phyloP scores from a whole-genome alignment of 306 rosid species.

The Macrotyloma uniflorum region DNA sequence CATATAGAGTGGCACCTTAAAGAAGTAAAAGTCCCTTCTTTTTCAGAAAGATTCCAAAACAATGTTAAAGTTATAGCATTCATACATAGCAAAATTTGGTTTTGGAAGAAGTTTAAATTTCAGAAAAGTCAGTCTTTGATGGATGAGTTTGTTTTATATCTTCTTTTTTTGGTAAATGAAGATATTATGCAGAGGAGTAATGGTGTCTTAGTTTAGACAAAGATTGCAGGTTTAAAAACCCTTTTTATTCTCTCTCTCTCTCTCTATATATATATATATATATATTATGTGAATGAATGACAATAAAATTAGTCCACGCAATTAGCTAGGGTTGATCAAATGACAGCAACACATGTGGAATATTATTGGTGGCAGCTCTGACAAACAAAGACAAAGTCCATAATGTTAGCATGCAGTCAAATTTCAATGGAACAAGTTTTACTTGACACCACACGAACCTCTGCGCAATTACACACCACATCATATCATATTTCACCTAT shows the following conservation, averaged over 20 bases:
- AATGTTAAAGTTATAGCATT: too few species aligned
- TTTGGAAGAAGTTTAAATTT: background rate
- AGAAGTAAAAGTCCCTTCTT: background rate
- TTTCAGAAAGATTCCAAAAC: constrained; percentile 1
- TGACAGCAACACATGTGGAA: constrained; percentile 33
- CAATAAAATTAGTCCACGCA: constrained; percentile 32
- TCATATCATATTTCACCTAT: background rate
- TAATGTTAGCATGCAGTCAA: constrained; percentile 33
- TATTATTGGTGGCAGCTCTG: constrained; percentile 21
- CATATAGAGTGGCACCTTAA: background rate
- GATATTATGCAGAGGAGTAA: too few species aligned
- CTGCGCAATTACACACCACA: constrained; percentile 48
- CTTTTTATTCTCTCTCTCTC: too few species aligned
- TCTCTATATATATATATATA: background rate
- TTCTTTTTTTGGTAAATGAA: too few species aligned
- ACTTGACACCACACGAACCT: constrained; percentile 46
- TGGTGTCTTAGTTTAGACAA: too few species aligned
- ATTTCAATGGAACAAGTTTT: constrained; percentile 28
- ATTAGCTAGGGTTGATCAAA: constrained; percentile 34
- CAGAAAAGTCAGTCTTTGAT: background rate
- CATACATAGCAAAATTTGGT: too few species aligned
- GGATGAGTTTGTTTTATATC: too few species aligned
- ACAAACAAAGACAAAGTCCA: constrained; percentile 24
- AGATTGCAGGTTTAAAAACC: too few species aligned
- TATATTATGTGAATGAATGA: background rate